Conservation (phyloP, 176 grass and related monocot species). For the Eremochloa ophiuroides region DNA sequence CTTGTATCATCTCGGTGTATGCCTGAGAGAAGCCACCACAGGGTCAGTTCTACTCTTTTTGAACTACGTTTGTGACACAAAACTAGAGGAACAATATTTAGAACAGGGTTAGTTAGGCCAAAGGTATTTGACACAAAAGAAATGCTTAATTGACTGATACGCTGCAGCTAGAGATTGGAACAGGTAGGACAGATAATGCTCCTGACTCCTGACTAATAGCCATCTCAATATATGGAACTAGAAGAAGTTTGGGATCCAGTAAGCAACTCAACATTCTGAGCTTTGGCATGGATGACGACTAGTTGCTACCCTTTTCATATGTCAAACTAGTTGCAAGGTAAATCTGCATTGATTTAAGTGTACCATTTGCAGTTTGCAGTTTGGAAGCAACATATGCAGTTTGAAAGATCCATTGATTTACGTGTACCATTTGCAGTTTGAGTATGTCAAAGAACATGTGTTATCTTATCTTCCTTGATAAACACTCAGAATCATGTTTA, state of each 20-base stretch:
- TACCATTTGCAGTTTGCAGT: not conserved
- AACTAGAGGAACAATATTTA: not conserved
- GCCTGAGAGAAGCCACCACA: slow-evolving; percentile 44
- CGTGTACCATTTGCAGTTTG: too few relatives aligned
- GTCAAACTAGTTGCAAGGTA: not conserved
- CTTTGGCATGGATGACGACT: not conserved
- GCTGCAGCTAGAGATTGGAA: not conserved
- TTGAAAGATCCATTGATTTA: too few relatives aligned
- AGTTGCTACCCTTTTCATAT: not conserved
- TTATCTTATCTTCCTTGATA: not conserved
- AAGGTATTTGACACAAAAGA: not conserved
- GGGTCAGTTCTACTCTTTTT: not conserved
- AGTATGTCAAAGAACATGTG: not conserved
- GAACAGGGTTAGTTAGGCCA: not conserved
- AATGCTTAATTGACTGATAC: not conserved
- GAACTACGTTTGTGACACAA: not conserved
- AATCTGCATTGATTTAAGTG: not conserved
- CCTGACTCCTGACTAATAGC: not conserved
- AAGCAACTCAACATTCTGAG: not conserved
- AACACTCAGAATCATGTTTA: not conserved
- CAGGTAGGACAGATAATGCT: not conserved
- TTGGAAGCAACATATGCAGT: not conserved
- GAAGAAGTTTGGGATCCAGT: not conserved
- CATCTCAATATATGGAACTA: not conserved
- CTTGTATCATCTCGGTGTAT: slow-evolving; percentile 87